A percentile compares a stretch with the other conserved stretches of the same genome.
phyloP scores from a whole-genome alignment of 495 filamentous ascomycete species.

The Cercophora scortea region DNA sequence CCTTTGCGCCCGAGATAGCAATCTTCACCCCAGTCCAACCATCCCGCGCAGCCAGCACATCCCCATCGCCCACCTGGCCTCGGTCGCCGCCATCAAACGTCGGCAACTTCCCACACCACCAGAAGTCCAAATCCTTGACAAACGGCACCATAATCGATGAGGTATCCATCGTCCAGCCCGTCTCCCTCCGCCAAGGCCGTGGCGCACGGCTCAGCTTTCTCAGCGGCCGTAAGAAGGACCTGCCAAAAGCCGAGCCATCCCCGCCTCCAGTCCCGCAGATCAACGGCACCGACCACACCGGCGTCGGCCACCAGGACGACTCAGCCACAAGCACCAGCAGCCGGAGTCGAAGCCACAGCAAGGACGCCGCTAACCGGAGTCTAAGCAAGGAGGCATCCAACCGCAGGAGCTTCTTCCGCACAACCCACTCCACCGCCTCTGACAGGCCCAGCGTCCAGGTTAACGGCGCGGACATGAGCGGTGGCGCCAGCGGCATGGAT shows the following conservation, averaged over 20 bases:
- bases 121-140: slow-evolving; percentile 18
- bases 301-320: slow-evolving; percentile 1
- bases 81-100: slow-evolving; percentile 25
- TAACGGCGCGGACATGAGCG: slow-evolving; percentile 17
- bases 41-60: slow-evolving; percentile 19
- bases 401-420: slow-evolving; percentile 25
- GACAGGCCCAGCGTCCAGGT: slow-evolving; percentile 16
- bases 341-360: slow-evolving; percentile 14
- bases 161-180: slow-evolving; percentile 28
- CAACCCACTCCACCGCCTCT: background rate
- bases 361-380: slow-evolving; percentile 7
- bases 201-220: slow-evolving; percentile 43
- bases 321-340: background rate
- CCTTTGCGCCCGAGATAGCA: slow-evolving; percentile 55
- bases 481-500: slow-evolving; percentile 14
- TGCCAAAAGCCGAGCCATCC: background rate
- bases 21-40: slow-evolving; percentile 39
- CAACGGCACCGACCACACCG: slow-evolving; percentile 10
- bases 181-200: slow-evolving; percentile 31
- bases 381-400: slow-evolving; percentile 21
- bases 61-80: slow-evolving; percentile 36
- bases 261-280: background rate
- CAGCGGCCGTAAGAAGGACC: slow-evolving; percentile 34
- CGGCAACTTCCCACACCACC: slow-evolving; percentile 4
- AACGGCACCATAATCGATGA: slow-evolving; percentile 31